phyloP scores from a whole-genome alignment of 2,329 filamentous ascomycete genomes.

The Herpotrichia juniperi region DNA sequence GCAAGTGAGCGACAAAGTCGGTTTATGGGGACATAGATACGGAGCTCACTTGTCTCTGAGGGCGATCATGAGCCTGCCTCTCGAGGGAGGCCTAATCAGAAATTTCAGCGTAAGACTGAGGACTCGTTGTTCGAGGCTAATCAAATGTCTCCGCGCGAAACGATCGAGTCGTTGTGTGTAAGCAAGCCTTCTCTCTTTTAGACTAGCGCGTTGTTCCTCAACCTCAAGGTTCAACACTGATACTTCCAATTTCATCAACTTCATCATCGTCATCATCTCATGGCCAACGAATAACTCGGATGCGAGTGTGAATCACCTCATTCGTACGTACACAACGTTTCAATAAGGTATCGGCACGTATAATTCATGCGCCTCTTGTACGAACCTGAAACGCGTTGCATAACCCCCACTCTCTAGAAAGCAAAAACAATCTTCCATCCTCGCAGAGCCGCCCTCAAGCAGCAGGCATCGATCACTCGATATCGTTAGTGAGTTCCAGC shows the following conservation, averaged over 20 bases:
- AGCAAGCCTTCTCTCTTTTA: no score
- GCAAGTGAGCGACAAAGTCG: background rate
- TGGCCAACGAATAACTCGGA: background rate
- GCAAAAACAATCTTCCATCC: conserved; percentile 1
- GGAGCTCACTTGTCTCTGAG: background rate
- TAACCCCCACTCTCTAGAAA: background rate
- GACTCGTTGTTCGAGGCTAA: no score
- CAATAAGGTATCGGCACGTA: conserved; percentile 20
- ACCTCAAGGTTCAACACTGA: no score
- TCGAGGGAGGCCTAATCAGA: no score
- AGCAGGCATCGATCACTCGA: background rate
- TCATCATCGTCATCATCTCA: conserved; percentile 1
- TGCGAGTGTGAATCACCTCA: background rate
- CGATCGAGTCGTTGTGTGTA: no score
- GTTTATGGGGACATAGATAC: background rate
- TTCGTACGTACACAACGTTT: conserved; percentile 14
- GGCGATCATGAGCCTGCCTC: no score
- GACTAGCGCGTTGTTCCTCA: no score
- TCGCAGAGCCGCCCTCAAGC: background rate
- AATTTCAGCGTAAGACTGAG: no score
- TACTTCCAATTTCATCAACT: no score
- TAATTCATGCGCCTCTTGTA: conserved; percentile 10
- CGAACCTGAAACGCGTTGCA: conserved; percentile 16
- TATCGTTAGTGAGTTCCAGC: background rate
- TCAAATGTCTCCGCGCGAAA: no score